phyloP scores from a whole-genome alignment of 495 filamentous ascomycete genomes.

The Margaritispora aquatica region DNA sequence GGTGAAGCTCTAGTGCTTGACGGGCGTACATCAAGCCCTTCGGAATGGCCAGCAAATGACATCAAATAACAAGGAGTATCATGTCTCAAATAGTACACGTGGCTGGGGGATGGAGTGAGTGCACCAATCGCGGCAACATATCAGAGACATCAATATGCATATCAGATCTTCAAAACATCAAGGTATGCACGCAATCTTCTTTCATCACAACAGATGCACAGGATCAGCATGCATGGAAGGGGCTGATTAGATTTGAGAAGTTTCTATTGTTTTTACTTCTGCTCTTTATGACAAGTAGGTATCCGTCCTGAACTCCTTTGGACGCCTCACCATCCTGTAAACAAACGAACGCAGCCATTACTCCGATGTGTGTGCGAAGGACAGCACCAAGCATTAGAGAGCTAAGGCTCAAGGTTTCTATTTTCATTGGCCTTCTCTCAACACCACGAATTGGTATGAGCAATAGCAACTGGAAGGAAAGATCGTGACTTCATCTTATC shows the following conservation, averaged over 20 bases:
- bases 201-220: not conserved
- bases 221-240: not conserved
- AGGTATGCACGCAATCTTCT: not conserved
- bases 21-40: not conserved
- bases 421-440: not conserved
- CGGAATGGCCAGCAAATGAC: not conserved
- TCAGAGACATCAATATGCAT: not conserved
- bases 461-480: conserved; percentile 7
- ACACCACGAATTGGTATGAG: not conserved
- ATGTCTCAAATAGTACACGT: not conserved
- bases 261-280: not conserved
- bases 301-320: not conserved
- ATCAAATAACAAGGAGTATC: not conserved
- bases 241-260: no score
- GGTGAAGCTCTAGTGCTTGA: no score
- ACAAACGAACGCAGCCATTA: conserved; percentile 4
- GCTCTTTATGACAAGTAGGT: not conserved
- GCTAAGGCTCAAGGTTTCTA: conserved; percentile 1
- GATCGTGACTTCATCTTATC: conserved; percentile 25
- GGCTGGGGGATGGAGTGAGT: not conserved
- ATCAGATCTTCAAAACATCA: not conserved
- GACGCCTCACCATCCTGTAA: not conserved
- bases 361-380: not conserved
- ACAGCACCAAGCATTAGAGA: conserved; percentile 6
- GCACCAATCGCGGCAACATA: not conserved